Conservation (phyloP, 345 rosid genomes). For the Lepidium aucheri region DNA sequence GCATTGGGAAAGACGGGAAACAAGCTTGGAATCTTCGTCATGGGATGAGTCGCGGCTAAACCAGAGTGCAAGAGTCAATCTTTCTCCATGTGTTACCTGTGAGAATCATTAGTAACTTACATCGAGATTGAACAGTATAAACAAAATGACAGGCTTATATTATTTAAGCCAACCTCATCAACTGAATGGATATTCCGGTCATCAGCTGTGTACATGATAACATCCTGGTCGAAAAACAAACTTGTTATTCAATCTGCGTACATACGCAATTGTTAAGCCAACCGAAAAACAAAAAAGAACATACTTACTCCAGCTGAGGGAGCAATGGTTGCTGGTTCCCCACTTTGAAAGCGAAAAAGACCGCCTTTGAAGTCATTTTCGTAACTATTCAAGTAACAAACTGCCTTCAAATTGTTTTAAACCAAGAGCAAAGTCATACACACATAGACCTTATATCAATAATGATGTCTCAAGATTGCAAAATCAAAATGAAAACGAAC, state of each 20-base stretch:
- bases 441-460: background rate
- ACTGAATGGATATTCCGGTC: slow-evolving; percentile 72
- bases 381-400: slow-evolving; percentile 79
- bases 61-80: slow-evolving; percentile 85
- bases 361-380: slow-evolving; percentile 75
- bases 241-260: background rate
- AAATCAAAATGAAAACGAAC: slow-evolving; percentile 22
- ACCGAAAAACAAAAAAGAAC: background rate
- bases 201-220: slow-evolving; percentile 86
- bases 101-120: slow-evolving; percentile 13
- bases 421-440: slow-evolving; percentile 16
- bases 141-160: background rate
- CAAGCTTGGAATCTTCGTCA: slow-evolving; percentile 75
- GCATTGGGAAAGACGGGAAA: slow-evolving; percentile 49
- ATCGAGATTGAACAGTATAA: background rate
- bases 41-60: slow-evolving; percentile 76
- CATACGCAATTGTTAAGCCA: background rate
- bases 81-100: slow-evolving; percentile 75
- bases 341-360: slow-evolving; percentile 71
- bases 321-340: slow-evolving; percentile 49
- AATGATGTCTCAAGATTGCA: background rate
- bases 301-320: slow-evolving; percentile 76
- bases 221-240: slow-evolving; percentile 44
- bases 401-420: slow-evolving; percentile 53
- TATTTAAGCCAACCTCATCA: slow-evolving; percentile 63